Evolutionary conservation across 345 rosid genomes (phyloP).

Genomic region (Crucihimalaya himalaica): DNA sequence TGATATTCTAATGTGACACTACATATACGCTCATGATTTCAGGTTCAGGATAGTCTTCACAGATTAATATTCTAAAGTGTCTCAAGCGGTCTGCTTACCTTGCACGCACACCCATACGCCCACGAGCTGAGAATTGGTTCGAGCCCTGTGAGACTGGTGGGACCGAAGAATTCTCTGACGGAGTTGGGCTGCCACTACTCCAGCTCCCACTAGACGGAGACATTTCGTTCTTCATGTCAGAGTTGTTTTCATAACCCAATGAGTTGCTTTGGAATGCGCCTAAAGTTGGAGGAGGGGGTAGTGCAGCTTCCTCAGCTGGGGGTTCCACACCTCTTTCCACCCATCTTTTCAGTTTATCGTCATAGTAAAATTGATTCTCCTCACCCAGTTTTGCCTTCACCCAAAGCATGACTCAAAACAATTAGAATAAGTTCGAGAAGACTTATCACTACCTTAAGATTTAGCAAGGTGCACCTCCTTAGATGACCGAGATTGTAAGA

Average conservation of each 20-base stretch:
- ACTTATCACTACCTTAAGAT: slow-evolving; percentile 5
- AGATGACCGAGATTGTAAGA: slow-evolving; percentile 68
- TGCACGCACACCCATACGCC: slow-evolving; percentile 78
- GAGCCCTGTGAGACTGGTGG: slow-evolving; percentile 80
- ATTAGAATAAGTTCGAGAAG: slow-evolving; percentile 29
- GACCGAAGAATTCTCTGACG: slow-evolving; percentile 58
- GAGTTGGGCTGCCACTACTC: slow-evolving; percentile 48
- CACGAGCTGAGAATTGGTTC: slow-evolving; percentile 92
- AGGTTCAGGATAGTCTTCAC: neutral
- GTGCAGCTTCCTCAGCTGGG: slow-evolving; percentile 76
- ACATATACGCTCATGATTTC: no score
- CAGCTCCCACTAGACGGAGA: slow-evolving; percentile 58
- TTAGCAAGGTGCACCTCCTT: slow-evolving; percentile 59
- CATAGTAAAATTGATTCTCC: slow-evolving; percentile 83
- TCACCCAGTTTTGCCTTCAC: slow-evolving; percentile 95
- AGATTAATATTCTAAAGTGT: neutral
- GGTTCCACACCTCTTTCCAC: slow-evolving; percentile 94
- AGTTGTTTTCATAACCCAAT: slow-evolving; percentile 56
- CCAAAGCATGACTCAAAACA: slow-evolving; percentile 31
- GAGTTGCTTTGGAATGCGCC: slow-evolving; percentile 66
- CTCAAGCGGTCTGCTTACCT: slow-evolving; percentile 53
- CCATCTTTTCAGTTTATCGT: slow-evolving; percentile 97
- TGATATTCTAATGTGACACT: slow-evolving; percentile 4
- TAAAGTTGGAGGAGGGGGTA: slow-evolving; percentile 88
- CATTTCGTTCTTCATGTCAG: slow-evolving; percentile 49